A percentile compares a stretch with the other conserved stretches of the same genome.
Conservation (phyloP, 1,284 basidiomycete species). For the Trametes pubescens region DNA sequence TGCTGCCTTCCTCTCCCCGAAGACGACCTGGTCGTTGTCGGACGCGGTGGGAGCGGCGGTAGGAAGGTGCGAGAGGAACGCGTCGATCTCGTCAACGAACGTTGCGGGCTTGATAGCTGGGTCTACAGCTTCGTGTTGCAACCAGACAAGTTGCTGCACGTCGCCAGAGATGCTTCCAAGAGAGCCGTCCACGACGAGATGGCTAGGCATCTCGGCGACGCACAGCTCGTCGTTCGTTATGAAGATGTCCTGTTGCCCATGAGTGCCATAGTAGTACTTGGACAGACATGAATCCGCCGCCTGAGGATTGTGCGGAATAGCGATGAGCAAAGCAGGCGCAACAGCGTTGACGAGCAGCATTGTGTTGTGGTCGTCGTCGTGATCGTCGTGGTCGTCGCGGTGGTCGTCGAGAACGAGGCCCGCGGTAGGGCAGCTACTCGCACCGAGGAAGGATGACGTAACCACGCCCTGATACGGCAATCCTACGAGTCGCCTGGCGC, state of each 20-base stretch:
- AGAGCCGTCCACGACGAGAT: constrained; percentile 19
- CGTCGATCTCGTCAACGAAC: constrained; percentile 41
- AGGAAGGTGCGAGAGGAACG: constrained; percentile 39
- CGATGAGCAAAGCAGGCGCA: constrained; percentile 35
- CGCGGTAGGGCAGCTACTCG: too few species aligned
- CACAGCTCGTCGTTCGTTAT: constrained; percentile 46
- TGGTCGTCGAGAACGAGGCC: too few species aligned
- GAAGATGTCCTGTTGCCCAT: constrained; percentile 58
- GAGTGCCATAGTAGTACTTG: constrained; percentile 61
- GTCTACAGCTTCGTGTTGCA: constrained; percentile 64
- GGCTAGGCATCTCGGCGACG: constrained; percentile 16
- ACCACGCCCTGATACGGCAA: too few species aligned
- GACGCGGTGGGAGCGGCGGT: constrained; percentile 34
- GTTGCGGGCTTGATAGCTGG: constrained; percentile 32
- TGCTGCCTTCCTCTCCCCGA: constrained; percentile 37
- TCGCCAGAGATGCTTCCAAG: constrained; percentile 23
- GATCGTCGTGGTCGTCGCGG: too few species aligned
- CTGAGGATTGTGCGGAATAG: constrained; percentile 37
- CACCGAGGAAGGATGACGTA: too few species aligned
- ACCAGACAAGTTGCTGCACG: constrained; percentile 61
- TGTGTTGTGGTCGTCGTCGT: constrained; percentile 21
- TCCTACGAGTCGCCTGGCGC: too few species aligned
- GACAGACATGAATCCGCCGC: constrained; percentile 53
- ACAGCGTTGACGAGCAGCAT: constrained; percentile 32
- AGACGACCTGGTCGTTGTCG: constrained; percentile 38